Evolutionary conservation across 2,329 filamentous ascomycete genomes (phyloP), one percentile per base, ranked within the genome.

Genomic region (Talaromyces rugulosus): DNA sequence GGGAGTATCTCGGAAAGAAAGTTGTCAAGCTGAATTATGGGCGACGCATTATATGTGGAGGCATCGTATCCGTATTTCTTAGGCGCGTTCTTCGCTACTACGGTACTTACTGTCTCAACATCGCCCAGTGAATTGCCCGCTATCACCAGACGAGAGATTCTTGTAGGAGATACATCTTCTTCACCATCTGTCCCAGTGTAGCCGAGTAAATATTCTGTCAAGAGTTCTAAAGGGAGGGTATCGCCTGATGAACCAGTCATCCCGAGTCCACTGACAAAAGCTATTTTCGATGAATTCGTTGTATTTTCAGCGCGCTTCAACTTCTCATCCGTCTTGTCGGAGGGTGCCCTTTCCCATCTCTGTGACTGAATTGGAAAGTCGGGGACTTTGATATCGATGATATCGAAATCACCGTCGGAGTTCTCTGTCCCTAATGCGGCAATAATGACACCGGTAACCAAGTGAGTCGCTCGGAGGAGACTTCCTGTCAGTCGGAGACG

Each of bases 31-130:
- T 91, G 88, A 61, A 89, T 87, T 3, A 91, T 92, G 0, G 95
- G 95, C 1, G 89, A 82, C 1, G 94, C 83, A 72, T 99, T 96
- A 81, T 97, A 99, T 0, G 89, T 78, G 60, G 89, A 88, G 62
- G 91, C 87, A 75, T 99, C 95, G 78, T 98, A 98, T 63, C 95
- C 94, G 77, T 97, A 98, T 73, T 96, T 96, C 75, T 92, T 96
- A 57, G 82, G 77, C 1, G 70, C 68, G 63, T 78, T 81, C 71
- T 82, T 86, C 52, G 72, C 52, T 73, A 77, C 68, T 28, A 68
- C 63, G 11, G 72, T 67, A 3, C 63, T 62, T 36, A 59, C 27
- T 18, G 72, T 71, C 47, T 75, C 72, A 28, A 66, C 71, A 56
- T 83, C 75, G 2, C 80, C 76, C 57, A 98, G 87, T 1, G 92